Evolutionary conservation across 2,329 filamentous ascomycete genomes (phyloP), one percentile per base, ranked within the genome.

Genomic region (Nectriaceae sp.): DNA sequence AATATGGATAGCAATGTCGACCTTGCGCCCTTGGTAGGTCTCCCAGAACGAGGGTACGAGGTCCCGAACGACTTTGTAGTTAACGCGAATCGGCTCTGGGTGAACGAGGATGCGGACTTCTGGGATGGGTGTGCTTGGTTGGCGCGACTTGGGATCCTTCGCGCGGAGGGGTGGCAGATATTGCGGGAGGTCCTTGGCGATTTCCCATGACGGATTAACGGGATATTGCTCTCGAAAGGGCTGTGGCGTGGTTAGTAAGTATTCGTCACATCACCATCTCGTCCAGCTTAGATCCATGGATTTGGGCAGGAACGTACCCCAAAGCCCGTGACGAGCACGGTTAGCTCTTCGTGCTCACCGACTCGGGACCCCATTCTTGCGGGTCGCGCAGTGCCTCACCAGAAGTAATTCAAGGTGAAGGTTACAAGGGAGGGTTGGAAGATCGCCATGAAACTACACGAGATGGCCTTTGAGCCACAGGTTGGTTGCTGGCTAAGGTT

Each of bases 161-260:
- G 67, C 66, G 42, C 72, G 70, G 13, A 75, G 66, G 1, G 76
- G 70, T 3, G 83, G 80, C 4, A 92, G 78, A 57, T 80, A 78
- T 3, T 78, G 68, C 3, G 89, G 85, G n/a, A 95, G 80, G 18
- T 73, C 75, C 21, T 75, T 77, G 41, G 87, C 84, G 63, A 96
- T 92, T 64, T 92, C 81, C 79, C 83, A 92, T 3, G 90, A 90
- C 8, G 90, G 89, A 65, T 96, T 96, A 50, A 85, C 73, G 21
- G 84, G 82, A 63, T 85, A 85, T 38, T 85, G 73, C n/a, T 72
- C 76, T 59, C 86, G 84, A 69, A 95, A 96, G 2, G 90, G 87
- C 89, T 93, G 52, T 44, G 18, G 31, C 35, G 26, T 21, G 29
- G 50, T 64, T 50, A 63, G 59, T 49, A 47, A 19, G 19, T 37